Percentiles rank a stretch among this genome's conserved stretches.
Evolutionary conservation across 2,329 filamentous ascomycete genomes (phyloP).

Genomic region (Colletotrichum sp.): DNA sequence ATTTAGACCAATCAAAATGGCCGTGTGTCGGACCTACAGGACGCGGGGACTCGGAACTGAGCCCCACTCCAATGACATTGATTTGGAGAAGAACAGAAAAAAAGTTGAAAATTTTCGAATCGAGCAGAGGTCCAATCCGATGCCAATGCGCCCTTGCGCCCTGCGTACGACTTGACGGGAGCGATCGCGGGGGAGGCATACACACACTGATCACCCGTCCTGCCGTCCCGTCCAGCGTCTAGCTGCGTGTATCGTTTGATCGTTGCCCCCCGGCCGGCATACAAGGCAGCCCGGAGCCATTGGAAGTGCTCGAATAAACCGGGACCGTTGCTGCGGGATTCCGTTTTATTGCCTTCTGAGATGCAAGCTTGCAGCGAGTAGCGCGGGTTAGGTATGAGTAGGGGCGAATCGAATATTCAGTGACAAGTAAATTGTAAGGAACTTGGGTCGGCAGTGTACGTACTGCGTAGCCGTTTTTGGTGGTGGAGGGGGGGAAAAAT

Average conservation of each 20-base stretch:
- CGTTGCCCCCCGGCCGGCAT: background rate
- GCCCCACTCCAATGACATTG: background rate
- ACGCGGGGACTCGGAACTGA: background rate
- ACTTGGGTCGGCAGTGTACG: background rate
- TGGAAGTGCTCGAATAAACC: background rate
- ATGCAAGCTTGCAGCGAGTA: background rate
- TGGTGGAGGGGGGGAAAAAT: background rate
- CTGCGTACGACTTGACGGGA: background rate
- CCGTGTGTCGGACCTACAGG: background rate
- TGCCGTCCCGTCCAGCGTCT: background rate
- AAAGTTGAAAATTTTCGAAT: background rate
- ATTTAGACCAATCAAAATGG: background rate
- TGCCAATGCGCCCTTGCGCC: background rate
- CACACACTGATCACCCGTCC: background rate
- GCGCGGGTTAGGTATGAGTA: background rate
- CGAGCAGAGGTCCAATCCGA: background rate
- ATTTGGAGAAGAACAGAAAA: background rate
- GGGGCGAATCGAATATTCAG: background rate
- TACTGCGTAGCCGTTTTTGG: background rate
- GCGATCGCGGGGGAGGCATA: background rate
- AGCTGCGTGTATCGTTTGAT: background rate
- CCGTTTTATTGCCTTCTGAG: background rate
- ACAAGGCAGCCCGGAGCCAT: background rate
- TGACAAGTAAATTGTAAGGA: background rate
- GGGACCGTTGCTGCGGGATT: background rate